A percentile compares a stretch with the other conserved stretches of the same genome.
These are phyloP conservation scores for Candida dajiaensis DNA, from an alignment of 805 yeast genomes.

Conservation along the genomic window DNA sequence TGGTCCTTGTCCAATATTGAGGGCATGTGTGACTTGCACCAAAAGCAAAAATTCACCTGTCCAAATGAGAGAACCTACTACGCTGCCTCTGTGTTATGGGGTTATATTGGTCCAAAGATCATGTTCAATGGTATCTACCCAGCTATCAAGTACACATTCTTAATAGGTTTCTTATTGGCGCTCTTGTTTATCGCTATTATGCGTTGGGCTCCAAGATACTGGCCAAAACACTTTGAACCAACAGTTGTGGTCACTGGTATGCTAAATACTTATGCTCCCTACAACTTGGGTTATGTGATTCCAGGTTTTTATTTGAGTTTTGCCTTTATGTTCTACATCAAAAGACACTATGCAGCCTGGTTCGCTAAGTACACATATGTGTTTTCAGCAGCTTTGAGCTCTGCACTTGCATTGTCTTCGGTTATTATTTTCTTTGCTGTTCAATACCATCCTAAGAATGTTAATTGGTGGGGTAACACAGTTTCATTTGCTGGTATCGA, in stretches of 20 bases:
- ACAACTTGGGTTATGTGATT: conserved; percentile 35
- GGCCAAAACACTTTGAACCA: conserved; percentile 33
- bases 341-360: conserved; percentile 40
- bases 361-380: conserved; percentile 48
- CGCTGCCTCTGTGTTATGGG: conserved; percentile 39
- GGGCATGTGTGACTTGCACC: conserved; percentile 30
- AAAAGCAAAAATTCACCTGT: conserved; percentile 35
- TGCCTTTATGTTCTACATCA: conserved; percentile 39
- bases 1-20: conserved; percentile 30
- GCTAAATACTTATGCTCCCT: conserved; percentile 41
- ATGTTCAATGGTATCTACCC: conserved; percentile 57
- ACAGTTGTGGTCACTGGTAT: conserved; percentile 44
- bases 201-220: conserved; percentile 23
- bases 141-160: conserved; percentile 55
- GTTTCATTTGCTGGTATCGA: conserved; percentile 33
- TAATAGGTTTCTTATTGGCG: conserved; percentile 42
- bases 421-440: conserved; percentile 45
- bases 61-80: conserved; percentile 38
- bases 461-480: conserved; percentile 68
- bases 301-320: conserved; percentile 27
- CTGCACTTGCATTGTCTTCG: conserved; percentile 59
- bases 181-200: conserved; percentile 26
- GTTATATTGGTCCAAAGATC: conserved; percentile 52
- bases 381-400: conserved; percentile 48
- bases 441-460: conserved; percentile 33